A percentile compares a stretch with the other conserved stretches of the same genome.
phyloP scores from a whole-genome alignment of 345 rosid species.

The Rhodomyrtus tomentosa region DNA sequence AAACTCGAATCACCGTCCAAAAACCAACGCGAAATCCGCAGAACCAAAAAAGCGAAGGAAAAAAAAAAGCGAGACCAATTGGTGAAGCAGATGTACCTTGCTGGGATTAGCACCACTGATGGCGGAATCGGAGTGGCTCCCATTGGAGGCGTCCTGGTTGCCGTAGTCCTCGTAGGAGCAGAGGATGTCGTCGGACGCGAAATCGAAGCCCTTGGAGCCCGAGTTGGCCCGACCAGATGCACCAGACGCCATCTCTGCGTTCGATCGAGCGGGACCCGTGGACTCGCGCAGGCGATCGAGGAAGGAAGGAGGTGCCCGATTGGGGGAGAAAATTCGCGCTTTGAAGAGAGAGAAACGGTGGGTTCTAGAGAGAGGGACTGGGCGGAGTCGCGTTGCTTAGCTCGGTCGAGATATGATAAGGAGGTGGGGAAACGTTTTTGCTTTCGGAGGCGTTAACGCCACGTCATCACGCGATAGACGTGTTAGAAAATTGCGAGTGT shows the following conservation, averaged over 20 bases:
- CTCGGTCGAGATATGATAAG: background rate
- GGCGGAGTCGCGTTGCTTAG: background rate
- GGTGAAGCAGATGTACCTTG: conserved; percentile 13
- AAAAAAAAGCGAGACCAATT: background rate
- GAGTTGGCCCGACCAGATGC: conserved; percentile 59
- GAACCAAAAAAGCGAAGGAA: background rate
- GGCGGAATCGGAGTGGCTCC: conserved; percentile 49
- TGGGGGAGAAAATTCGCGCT: background rate
- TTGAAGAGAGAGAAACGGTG: background rate
- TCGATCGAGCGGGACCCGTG: background rate
- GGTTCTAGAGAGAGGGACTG: background rate
- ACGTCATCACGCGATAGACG: background rate
- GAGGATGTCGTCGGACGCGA: conserved; percentile 92
- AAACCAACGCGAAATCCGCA: background rate
- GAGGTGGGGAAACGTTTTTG: conserved; percentile 2
- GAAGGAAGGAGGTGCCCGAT: background rate
- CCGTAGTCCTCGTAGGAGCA: conserved; percentile 86
- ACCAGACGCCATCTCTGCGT: conserved; percentile 66
- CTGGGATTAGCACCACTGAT: conserved; percentile 20
- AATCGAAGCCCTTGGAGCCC: conserved; percentile 81
- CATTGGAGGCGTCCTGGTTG: conserved; percentile 69
- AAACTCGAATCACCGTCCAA: background rate
- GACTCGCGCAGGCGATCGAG: background rate
- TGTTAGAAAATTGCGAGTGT: background rate
- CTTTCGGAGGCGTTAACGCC: background rate